These are phyloP conservation scores for Citrus australasica DNA, from an alignment of 345 rosid genomes.

Conservation along the genomic window DNA sequence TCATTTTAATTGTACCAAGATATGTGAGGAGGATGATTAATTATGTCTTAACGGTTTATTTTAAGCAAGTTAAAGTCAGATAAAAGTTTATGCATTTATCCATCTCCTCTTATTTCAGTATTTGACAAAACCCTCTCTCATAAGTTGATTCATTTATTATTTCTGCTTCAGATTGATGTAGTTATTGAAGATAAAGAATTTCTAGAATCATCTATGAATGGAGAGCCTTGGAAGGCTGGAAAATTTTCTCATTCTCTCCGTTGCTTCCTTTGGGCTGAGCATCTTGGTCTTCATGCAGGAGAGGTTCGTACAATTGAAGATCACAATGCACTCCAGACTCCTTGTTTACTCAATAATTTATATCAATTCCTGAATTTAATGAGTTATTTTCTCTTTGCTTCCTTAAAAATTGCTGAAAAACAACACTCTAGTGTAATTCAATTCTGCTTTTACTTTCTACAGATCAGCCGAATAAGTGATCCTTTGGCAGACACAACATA, in stretches of 20 bases:
- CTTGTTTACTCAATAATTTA: background rate
- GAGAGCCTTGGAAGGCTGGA: slow-evolving; percentile 85
- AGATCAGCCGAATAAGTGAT: slow-evolving; percentile 60
- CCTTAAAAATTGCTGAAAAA: background rate
- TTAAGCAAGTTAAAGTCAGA: background rate
- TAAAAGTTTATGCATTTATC: background rate
- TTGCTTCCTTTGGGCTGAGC: slow-evolving; percentile 84
- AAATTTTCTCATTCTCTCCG: slow-evolving; percentile 69
- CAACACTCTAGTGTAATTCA: background rate
- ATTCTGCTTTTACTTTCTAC: slow-evolving; percentile 11
- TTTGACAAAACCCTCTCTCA: background rate
- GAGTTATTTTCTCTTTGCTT: background rate
- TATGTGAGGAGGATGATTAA: background rate
- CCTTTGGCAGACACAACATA: slow-evolving; percentile 66
- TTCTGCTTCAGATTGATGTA: slow-evolving; percentile 65
- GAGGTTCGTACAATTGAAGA: slow-evolving; percentile 46
- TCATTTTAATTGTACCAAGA: background rate
- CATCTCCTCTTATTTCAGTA: background rate
- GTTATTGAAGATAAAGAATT: slow-evolving; percentile 86
- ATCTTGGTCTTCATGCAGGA: slow-evolving; percentile 63
- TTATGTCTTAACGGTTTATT: background rate
- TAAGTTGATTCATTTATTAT: background rate
- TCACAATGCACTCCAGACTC: background rate
- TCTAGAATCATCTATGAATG: slow-evolving; percentile 63
- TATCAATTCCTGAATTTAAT: background rate